Conservation (phyloP, 2,329 filamentous ascomycete genomes). For the Ophiostoma populinum region DNA sequence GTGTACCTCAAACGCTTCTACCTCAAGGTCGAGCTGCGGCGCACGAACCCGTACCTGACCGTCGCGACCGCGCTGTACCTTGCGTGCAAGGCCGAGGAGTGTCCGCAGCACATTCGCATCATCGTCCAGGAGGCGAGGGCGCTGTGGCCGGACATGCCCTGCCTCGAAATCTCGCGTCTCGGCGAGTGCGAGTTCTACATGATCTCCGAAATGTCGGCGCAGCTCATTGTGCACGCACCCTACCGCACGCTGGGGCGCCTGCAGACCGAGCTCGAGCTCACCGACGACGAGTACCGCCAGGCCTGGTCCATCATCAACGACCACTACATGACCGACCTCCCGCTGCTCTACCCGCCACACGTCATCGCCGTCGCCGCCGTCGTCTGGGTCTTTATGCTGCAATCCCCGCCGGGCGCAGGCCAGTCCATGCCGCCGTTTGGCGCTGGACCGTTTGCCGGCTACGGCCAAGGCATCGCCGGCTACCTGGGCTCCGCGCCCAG, state of each 20-base stretch:
- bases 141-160: slow-evolving; percentile 63
- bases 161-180: slow-evolving; percentile 63
- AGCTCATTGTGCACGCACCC: slow-evolving; percentile 79
- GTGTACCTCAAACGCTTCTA: slow-evolving; percentile 93
- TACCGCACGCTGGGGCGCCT: slow-evolving; percentile 66
- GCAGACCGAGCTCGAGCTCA: slow-evolving; percentile 50
- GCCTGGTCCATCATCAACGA: slow-evolving; percentile 81
- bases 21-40: slow-evolving; percentile 72
- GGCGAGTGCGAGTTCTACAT: slow-evolving; percentile 89
- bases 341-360: slow-evolving; percentile 71
- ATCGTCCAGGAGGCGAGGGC: slow-evolving; percentile 74
- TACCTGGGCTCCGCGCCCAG: no score
- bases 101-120: slow-evolving; percentile 84
- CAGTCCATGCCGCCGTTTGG: no score
- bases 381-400: slow-evolving; percentile 66
- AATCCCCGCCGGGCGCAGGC: slow-evolving; percentile 31
- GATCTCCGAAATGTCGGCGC: slow-evolving; percentile 79
- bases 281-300: slow-evolving; percentile 60
- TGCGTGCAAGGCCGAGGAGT: slow-evolving; percentile 96
- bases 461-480: no score
- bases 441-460: no score
- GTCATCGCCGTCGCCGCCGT: slow-evolving; percentile 76
- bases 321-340: slow-evolving; percentile 82
- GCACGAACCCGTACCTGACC: slow-evolving; percentile 84
- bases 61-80: slow-evolving; percentile 88